Evolutionary conservation across 2,329 filamentous ascomycete genomes (phyloP), one percentile per base, ranked within the genome.

Genomic region (Immersiporthe knoxdaviesiana): DNA sequence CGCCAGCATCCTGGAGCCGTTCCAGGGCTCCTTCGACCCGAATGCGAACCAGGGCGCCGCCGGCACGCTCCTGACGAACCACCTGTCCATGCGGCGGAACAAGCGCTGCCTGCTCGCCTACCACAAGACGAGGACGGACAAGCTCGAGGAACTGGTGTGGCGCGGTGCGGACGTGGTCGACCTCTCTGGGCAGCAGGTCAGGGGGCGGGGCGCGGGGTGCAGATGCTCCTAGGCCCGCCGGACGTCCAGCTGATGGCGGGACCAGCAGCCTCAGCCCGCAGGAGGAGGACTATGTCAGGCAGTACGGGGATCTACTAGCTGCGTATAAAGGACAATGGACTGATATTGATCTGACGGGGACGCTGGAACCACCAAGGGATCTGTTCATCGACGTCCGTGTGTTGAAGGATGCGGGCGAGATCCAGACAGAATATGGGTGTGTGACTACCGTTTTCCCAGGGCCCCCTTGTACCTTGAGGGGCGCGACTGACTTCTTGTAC

Each of bases 311-410:
- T 76, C 84, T 99, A 73, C 83, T 99, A 67, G 93, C 95, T n/a
- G 93, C 94, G 1, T 97, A 97, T 81, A 99, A 99, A 79, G 96
- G 96, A 0, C 94, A 97, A 76, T 99, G 95, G 95, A 98, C 95
- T 27, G 96, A 99, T 78, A 92, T 99, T 73, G 96, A 99, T 80
- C 83, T 99, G 67, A 97, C 96, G 2, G 96, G 96, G 41, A 96
- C 92, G 76, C 83, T 99, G 77, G 94, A 97, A 77, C 96, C 96
- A 32, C 96, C 96, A n/a, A 89, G 89, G 74, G 96, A 99, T 80
- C 82, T 99, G 66, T 99, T 98, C 79, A 97, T 99, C 75, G 96
- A 99, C 79, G 96, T 99, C 47, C 86, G 96, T 61, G 96, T 99
- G 63, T 82, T 99, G 72, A 97, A 96, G 79, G 96, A 99, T 82